phyloP scores from a whole-genome alignment of 371 early-diverging fungal genomes.

The Lichtheimia ramosa region DNA sequence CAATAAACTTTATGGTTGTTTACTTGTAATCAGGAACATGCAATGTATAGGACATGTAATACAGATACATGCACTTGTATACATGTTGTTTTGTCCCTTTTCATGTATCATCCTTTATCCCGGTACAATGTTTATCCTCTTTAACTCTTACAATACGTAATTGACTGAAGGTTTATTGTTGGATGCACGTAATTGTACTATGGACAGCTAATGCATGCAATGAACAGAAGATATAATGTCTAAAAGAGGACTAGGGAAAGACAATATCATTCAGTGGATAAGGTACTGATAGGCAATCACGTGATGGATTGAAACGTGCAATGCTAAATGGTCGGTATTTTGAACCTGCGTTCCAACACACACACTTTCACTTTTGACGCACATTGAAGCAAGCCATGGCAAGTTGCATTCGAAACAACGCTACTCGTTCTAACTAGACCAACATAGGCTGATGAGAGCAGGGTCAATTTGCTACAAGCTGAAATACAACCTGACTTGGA shows the following conservation, averaged over 20 bases:
- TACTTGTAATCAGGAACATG: not conserved
- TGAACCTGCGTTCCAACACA: not conserved
- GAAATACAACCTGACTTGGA: constrained; percentile 26
- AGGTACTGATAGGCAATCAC: too few relatives aligned
- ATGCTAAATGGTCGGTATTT: not conserved
- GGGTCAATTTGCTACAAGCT: constrained; percentile 19
- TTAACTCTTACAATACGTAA: too few relatives aligned
- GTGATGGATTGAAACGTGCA: too few relatives aligned
- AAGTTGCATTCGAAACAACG: not conserved
- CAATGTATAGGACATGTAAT: not conserved
- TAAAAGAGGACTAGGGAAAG: too few relatives aligned
- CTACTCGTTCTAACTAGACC: not conserved
- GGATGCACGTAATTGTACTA: too few relatives aligned
- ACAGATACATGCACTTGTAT: not conserved
- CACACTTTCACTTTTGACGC: not conserved
- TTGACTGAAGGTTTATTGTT: too few relatives aligned
- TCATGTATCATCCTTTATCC: not conserved
- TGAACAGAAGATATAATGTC: too few relatives aligned
- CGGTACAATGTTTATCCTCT: not conserved
- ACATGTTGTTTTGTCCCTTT: not conserved
- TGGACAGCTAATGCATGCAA: too few relatives aligned
- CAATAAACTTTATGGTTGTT: too few relatives aligned
- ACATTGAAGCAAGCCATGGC: too few relatives aligned
- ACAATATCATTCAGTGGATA: too few relatives aligned
- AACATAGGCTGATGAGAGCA: constrained; percentile 22